Percentiles rank a stretch among this genome's conserved stretches.
phyloP scores from a whole-genome alignment of 2,329 filamentous ascomycete genomes.

The Trichophyton benhamiae region DNA sequence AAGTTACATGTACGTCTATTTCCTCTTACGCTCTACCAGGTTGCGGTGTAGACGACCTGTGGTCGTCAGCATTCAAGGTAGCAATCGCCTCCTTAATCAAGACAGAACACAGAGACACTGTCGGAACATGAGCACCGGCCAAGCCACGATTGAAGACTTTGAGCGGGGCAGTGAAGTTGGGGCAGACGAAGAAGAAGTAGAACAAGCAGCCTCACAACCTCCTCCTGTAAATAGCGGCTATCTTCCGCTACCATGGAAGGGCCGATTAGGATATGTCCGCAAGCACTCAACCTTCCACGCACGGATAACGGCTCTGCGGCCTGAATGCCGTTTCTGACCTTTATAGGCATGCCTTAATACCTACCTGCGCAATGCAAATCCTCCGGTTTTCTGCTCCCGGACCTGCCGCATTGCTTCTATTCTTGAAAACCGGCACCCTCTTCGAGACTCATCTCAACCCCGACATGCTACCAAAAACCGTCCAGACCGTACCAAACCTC shows the following conservation, averaged over 20 bases:
- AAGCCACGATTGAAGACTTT: slow-evolving; percentile 30
- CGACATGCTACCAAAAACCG: slow-evolving; percentile 77
- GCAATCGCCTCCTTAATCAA: no score
- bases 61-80: no score
- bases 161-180: slow-evolving; percentile 43
- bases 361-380: slow-evolving; percentile 68
- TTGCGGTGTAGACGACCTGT: no score
- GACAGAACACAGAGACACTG: no score
- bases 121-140: slow-evolving; percentile 1
- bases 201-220: slow-evolving; percentile 48
- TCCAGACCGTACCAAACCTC: slow-evolving; percentile 59
- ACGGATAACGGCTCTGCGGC: no score
- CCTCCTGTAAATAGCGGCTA: slow-evolving; percentile 73
- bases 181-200: slow-evolving; percentile 45
- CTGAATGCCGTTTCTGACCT: neutral
- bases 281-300: neutral
- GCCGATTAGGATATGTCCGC: slow-evolving; percentile 73
- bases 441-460: slow-evolving; percentile 61
- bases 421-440: slow-evolving; percentile 71
- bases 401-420: slow-evolving; percentile 88
- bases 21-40: no score
- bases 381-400: slow-evolving; percentile 77
- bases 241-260: slow-evolving; percentile 81
- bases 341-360: slow-evolving; percentile 75
- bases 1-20: no score